Conservation (phyloP, 2,329 filamentous ascomycete genomes). For the Didymella sp. region DNA sequence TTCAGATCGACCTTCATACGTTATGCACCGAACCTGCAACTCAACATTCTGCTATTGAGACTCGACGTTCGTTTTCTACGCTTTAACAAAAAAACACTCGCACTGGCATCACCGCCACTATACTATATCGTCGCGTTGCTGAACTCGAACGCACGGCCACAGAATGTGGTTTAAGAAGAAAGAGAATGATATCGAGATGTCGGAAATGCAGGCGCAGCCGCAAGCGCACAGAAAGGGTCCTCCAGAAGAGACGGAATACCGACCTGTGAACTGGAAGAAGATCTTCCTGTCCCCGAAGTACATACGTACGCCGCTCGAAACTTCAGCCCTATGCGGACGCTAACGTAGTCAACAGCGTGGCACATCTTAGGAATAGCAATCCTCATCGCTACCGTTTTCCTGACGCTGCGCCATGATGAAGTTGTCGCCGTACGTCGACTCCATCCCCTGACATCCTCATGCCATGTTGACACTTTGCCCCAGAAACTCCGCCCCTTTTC, state of each 20-base stretch:
- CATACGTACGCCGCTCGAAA: conserved; percentile 37
- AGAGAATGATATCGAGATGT: conserved; percentile 44
- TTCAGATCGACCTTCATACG: conserved; percentile 34
- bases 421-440: conserved; percentile 39
- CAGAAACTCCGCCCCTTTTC: conserved; percentile 46
- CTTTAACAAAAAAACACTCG: not conserved
- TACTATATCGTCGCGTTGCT: not conserved
- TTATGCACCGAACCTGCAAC: conserved; percentile 14
- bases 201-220: conserved; percentile 27
- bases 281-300: conserved; percentile 45
- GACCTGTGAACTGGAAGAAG: conserved; percentile 44
- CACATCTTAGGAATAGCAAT: conserved; percentile 42
- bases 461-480: conserved; percentile 17
- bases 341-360: conserved; percentile 36
- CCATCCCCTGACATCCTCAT: not conserved
- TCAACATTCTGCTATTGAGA: not conserved
- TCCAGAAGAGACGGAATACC: conserved; percentile 44
- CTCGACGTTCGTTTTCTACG: conserved; percentile 2
- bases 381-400: conserved; percentile 35
- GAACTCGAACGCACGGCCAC: not conserved
- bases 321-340: not conserved
- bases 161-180: conserved; percentile 34
- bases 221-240: conserved; percentile 25
- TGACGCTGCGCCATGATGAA: conserved; percentile 41
- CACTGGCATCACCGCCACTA: not conserved